Evolutionary conservation across 1,284 basidiomycete species (phyloP), one percentile per base, ranked within the genome.

Genomic region (Leccinum pallidistipes): DNA sequence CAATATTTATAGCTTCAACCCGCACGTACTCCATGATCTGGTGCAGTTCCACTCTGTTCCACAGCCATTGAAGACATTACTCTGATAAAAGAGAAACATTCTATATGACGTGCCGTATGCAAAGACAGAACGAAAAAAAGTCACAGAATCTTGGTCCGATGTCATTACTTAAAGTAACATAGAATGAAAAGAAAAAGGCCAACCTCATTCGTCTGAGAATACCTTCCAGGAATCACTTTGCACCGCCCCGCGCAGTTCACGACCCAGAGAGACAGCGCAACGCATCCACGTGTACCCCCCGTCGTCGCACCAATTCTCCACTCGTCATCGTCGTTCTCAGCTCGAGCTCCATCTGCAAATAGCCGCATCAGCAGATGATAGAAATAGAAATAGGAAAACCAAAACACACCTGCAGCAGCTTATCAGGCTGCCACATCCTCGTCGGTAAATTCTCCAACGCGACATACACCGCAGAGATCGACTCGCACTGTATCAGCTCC

Each of bases 381-480:
- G 7, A n/a, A 1, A 7, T 31, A 9, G 29, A 11, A 32, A 32
- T 11, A 32, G 49, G 11, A 10, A 14, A 24, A 5, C 62, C 4
- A 24, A 18, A 21, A 16, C 60, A 0, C 27, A 95, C 94, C 80
- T 92, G 89, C 54, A 98, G 80, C 2, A 99, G 79, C 72, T 88
- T 91, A 72, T 98, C 96, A 1, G 93, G 88, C 64, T 94, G 86
- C 90, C 96, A 98, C 82, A 96, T 88, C 58, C 95, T 82, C 12
- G 91, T 92, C 1, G 97, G 96, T 66, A 97, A 79, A 66, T 90
- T 90, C 69, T 94, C 90, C 54, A 98, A 78, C 11, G 91, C 85
- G 9, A 93, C 88, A 69, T 54, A 54, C 8, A 98, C 86, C 2
- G 91, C 89, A 0, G 92, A 88, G 31, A 95, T 90, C 3, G 91